Evolutionary conservation across 768 basidiomycete species (phyloP).

Genomic region (Fibroporia radiculosa): DNA sequence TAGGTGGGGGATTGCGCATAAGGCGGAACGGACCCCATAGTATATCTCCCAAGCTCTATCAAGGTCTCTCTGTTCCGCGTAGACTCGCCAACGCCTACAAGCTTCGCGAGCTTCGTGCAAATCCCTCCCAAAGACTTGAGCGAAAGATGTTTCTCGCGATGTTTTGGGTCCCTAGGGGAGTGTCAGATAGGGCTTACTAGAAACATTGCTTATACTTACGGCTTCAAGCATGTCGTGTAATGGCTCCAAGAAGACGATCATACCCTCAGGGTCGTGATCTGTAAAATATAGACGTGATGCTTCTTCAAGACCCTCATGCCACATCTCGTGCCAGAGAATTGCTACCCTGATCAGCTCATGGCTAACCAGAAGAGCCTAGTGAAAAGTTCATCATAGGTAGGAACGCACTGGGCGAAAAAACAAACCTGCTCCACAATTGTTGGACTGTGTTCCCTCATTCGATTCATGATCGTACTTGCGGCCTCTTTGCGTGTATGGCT

Average conservation of each 20-base stretch:
- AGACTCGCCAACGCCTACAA: constrained; percentile 75
- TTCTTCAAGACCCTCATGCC: constrained; percentile 98
- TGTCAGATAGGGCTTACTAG: neutral
- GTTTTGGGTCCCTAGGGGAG: constrained; percentile 77
- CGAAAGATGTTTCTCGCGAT: constrained; percentile 89
- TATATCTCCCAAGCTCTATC: constrained; percentile 99
- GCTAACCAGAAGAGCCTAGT: constrained; percentile 80
- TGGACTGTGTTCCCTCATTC: constrained; percentile 88
- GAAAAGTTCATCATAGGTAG: constrained; percentile 3
- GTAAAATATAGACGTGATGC: constrained; percentile 95
- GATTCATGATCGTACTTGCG: constrained; percentile 81
- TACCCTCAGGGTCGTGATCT: constrained; percentile 93
- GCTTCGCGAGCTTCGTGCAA: constrained; percentile 89
- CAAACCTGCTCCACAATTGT: constrained; percentile 78
- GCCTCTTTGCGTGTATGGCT: constrained; percentile 75
- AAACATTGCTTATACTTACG: constrained; percentile 26
- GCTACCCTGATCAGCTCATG: constrained; percentile 95
- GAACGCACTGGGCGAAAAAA: neutral
- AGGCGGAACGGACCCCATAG: constrained; percentile 60
- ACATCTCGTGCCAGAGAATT: constrained; percentile 97
- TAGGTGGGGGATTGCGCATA: neutral
- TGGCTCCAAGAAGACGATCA: constrained; percentile 90
- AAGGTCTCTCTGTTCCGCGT: constrained; percentile 81
- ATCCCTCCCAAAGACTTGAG: constrained; percentile 89
- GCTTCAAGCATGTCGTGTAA: constrained; percentile 88